A percentile compares a stretch with the other conserved stretches of the same genome.
phyloP scores from a whole-genome alignment of 495 filamentous ascomycete genomes.

The Thozetella sp. region DNA sequence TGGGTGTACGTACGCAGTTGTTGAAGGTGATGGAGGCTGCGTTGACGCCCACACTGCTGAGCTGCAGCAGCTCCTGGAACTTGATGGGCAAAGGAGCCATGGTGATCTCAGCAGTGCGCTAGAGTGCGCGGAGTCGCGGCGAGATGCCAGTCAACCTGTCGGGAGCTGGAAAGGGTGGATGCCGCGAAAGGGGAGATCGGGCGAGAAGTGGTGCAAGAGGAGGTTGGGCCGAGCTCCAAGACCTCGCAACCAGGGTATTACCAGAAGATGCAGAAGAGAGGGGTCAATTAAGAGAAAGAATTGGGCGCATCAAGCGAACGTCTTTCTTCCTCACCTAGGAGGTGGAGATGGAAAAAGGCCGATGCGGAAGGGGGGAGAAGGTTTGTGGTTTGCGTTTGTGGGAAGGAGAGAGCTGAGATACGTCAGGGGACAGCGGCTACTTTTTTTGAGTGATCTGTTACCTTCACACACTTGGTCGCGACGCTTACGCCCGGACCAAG shows the following conservation, averaged over 20 bases:
- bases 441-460: constrained; percentile 32
- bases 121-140: constrained; percentile 27
- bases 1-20: constrained; percentile 75
- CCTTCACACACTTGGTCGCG: constrained; percentile 9
- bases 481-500: constrained; percentile 7
- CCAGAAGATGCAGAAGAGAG: constrained; percentile 10
- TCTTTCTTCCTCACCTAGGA: constrained; percentile 1
- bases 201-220: not conserved
- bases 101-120: constrained; percentile 30
- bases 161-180: constrained; percentile 18
- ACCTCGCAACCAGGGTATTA: constrained; percentile 7
- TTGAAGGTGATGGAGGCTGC: constrained; percentile 94
- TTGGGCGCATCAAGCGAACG: constrained; percentile 8
- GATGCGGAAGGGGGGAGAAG: constrained; percentile 8
- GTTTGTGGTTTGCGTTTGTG: constrained; percentile 8
- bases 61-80: constrained; percentile 91
- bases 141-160: constrained; percentile 31
- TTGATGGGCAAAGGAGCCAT: constrained; percentile 78
- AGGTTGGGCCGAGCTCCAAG: constrained; percentile 5
- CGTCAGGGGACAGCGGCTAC: constrained; percentile 11
- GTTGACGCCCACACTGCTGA: constrained; percentile 78
- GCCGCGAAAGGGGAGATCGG: not conserved
- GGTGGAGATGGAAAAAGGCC: constrained; percentile 5
- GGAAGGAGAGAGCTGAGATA: constrained; percentile 6
- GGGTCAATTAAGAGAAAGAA: constrained; percentile 17